Base-by-base conservation (phyloP, 2,329 filamentous ascomycete species). In the Colletotrichum simmondsii region DNA sequence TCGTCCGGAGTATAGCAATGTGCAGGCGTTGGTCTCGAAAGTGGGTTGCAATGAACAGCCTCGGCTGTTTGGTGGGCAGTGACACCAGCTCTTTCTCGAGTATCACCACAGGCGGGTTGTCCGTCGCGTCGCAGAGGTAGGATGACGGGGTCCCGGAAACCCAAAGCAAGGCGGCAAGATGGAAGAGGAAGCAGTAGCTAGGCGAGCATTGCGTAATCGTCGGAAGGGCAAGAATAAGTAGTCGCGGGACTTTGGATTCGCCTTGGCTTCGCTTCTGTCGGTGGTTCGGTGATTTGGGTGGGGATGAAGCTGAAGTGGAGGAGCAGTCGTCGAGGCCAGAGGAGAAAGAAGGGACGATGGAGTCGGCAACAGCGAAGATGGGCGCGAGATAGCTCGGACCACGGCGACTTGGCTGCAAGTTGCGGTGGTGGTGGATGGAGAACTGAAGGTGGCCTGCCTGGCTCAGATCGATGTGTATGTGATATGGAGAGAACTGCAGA, bases 141-240 rank as follows among this genome's bases (percentile, higher is more conserved):
- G 46, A 65, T 57, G 66, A 52, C 49, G 66, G 19, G 19, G 54
- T 65, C 60, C 66, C 66, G 66, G 60, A 42, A 35, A 28, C 37
- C 53, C 22, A 37, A 54, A 58, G 59, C 69, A 62, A 42, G 69
- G 69, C 65, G 59, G 49, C 35, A 37, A 49, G 59, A 24, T 64
- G 59, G 32, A 7, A 54, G n/a, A 56, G 56, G 22, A 28, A 49
- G 22, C 22, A 60, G 56, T 7, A 49, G 46, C 66, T 72, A 72
- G 66, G 46, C 60, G n/a, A 26, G 60, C 71, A 72, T 72, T 72
- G 66, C 71, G 71, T 57, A 61, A 65, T 61, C 35, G 35, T 59
- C 32, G 22, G 46, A 61, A 57, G 54, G 32, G 10, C 30, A 22
- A 32, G 16, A 72, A 65, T 16, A 8, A 65, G 32, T 19, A 28